A percentile compares a stretch with the other conserved stretches of the same genome.
Evolutionary conservation across 495 filamentous ascomycete genomes (phyloP).

Genomic region (Penicillium antarcticum): DNA sequence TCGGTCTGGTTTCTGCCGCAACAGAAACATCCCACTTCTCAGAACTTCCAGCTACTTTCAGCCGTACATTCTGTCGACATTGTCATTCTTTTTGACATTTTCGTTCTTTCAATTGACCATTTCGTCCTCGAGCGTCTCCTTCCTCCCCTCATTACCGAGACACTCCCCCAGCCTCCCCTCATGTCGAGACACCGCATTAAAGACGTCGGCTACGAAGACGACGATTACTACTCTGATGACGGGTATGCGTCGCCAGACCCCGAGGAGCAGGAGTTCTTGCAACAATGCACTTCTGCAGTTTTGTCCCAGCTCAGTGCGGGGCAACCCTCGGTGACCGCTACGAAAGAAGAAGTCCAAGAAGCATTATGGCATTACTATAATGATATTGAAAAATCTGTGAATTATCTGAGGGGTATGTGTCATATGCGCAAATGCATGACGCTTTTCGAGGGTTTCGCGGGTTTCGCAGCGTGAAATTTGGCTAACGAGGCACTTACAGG

Average conservation of each 20-base stretch:
- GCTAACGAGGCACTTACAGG: constrained; percentile 20
- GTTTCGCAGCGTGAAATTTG: not conserved
- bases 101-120: no score
- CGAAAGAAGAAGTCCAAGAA: constrained; percentile 72
- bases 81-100: no score
- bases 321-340: constrained; percentile 37
- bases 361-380: constrained; percentile 95
- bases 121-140: not conserved
- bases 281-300: constrained; percentile 39
- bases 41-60: no score
- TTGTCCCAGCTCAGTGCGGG: constrained; percentile 37
- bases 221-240: constrained; percentile 40
- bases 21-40: no score
- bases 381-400: constrained; percentile 79
- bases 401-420: constrained; percentile 67
- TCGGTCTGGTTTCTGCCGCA: not conserved
- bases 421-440: not conserved
- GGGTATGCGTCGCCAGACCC: constrained; percentile 43
- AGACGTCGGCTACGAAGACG: constrained; percentile 43
- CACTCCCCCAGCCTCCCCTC: constrained; percentile 5
- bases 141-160: not conserved
- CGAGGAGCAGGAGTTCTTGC: constrained; percentile 40
- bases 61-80: no score
- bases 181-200: constrained; percentile 51
- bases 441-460: not conserved